A percentile compares a stretch with the other conserved stretches of the same genome.
These are phyloP conservation scores for Sporothrix curviconia DNA, from an alignment of 2,329 filamentous ascomycete genomes.

Conservation along the genomic window DNA sequence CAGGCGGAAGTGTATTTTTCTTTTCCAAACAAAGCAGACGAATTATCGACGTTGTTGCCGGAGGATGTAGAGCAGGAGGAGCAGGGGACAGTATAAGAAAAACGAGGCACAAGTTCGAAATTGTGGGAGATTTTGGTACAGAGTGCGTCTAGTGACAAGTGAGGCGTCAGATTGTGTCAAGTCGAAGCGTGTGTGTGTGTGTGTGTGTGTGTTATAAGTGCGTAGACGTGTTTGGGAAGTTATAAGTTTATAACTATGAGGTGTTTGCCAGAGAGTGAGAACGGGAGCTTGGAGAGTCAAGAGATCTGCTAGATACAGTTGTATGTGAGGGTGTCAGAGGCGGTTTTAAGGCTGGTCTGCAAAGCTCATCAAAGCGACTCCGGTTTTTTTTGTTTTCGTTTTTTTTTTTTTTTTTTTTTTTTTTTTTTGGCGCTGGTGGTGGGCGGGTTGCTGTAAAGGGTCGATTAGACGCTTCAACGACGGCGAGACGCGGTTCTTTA, in stretches of 20 bases:
- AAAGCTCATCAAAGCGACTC: neutral
- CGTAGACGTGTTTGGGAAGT: neutral
- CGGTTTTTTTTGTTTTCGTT: neutral
- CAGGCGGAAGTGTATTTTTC: neutral
- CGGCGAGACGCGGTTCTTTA: constrained; percentile 59
- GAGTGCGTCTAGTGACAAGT: constrained; percentile 15
- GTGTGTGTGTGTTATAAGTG: constrained; percentile 11
- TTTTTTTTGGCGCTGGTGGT: neutral
- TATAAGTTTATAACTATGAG: neutral
- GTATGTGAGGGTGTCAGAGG: constrained; percentile 21
- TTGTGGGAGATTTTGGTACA: constrained; percentile 12
- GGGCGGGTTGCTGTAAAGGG: constrained; percentile 21
- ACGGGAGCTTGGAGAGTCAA: constrained; percentile 8
- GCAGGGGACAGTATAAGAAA: neutral
- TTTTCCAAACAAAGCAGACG: neutral
- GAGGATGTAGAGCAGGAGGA: neutral
- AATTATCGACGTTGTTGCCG: neutral
- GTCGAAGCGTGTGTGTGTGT: neutral
- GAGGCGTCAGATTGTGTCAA: constrained; percentile 17
- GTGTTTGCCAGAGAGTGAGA: no score
- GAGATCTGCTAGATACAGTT: constrained; percentile 9
- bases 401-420: no score
- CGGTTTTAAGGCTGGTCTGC: constrained; percentile 23
- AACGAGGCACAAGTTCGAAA: neutral
- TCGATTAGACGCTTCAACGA: constrained; percentile 38